Evolutionary conservation across 441 rosid species (phyloP).

Genomic region (Populus hybrid): DNA sequence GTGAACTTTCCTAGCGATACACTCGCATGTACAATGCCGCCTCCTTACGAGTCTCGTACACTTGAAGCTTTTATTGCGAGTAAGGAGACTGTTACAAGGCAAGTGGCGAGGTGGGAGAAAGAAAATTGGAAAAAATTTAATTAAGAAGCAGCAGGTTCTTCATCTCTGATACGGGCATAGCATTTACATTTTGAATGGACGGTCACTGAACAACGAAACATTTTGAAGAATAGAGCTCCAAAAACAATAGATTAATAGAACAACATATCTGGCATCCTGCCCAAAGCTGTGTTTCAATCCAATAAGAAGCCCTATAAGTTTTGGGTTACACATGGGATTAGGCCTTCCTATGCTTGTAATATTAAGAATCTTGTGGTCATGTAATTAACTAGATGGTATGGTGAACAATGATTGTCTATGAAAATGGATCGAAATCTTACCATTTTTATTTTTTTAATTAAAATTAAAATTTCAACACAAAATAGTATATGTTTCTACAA

Average conservation of each 20-base stretch:
- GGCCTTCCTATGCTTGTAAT: not conserved
- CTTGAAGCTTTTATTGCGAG: conserved; percentile 28
- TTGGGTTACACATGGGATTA: not conserved
- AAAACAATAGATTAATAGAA: not conserved
- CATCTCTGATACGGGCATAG: not conserved
- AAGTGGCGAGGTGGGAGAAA: conserved; percentile 48
- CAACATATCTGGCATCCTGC: not conserved
- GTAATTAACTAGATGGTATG: not conserved
- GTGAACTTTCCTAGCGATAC: conserved; percentile 48
- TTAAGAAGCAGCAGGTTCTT: not conserved
- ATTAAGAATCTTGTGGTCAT: conserved; percentile 37
- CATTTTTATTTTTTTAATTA: too few relatives aligned
- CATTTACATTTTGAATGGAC: not conserved
- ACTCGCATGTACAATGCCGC: conserved; percentile 56
- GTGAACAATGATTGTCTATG: not conserved
- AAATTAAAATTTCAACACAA: too few relatives aligned
- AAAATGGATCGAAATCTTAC: not conserved
- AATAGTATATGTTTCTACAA: too few relatives aligned
- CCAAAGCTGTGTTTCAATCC: not conserved
- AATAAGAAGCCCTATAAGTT: not conserved
- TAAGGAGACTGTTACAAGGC: conserved; percentile 26
- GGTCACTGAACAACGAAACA: not conserved
- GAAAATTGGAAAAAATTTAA: conserved; percentile 28
- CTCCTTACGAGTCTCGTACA: conserved; percentile 49
- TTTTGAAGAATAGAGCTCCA: not conserved